A percentile compares a stretch with the other conserved stretches of the same genome.
phyloP scores from a whole-genome alignment of 495 filamentous ascomycete species.

The Penicillium robsamsonii region DNA sequence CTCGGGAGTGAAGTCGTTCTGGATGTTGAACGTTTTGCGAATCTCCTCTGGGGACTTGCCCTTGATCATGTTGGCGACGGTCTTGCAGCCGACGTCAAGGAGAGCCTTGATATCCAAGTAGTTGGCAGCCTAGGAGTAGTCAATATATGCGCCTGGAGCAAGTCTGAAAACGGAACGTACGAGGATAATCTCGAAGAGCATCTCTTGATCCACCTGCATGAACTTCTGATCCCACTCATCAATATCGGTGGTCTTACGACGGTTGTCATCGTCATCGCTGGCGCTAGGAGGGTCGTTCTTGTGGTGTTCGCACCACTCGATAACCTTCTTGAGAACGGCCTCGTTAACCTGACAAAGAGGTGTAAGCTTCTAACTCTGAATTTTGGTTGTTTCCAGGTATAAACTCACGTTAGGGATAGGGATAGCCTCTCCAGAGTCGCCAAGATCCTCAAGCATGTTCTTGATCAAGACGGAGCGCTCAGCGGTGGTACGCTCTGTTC shows the following conservation, averaged over 20 bases:
- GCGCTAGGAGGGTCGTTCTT: slow-evolving; percentile 74
- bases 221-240: slow-evolving; percentile 99
- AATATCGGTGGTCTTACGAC: slow-evolving; percentile 98
- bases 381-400: background rate
- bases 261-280: slow-evolving; percentile 88
- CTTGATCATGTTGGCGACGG: slow-evolving; percentile 72
- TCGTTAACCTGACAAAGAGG: slow-evolving; percentile 72
- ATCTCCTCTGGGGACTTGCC: slow-evolving; percentile 72
- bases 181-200: slow-evolving; percentile 98
- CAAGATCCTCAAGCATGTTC: slow-evolving; percentile 94
- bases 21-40: slow-evolving; percentile 73
- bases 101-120: slow-evolving; percentile 72
- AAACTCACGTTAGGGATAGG: slow-evolving; percentile 83
- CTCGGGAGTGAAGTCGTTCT: slow-evolving; percentile 73
- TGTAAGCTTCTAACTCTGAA: background rate
- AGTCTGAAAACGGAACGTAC: slow-evolving; percentile 51
- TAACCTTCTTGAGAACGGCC: slow-evolving; percentile 86
- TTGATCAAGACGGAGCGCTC: slow-evolving; percentile 95
- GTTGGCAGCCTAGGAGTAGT: slow-evolving; percentile 55
- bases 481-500: slow-evolving; percentile 73
- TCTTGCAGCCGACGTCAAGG: slow-evolving; percentile 66
- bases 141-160: background rate
- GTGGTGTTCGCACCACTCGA: slow-evolving; percentile 98
- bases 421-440: slow-evolving; percentile 63
- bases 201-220: slow-evolving; percentile 99